Percentiles rank a stretch among this genome's conserved stretches.
These are phyloP conservation scores for Pleurotus djamor DNA, from an alignment of 768 basidiomycete species.

Conservation along the genomic window DNA sequence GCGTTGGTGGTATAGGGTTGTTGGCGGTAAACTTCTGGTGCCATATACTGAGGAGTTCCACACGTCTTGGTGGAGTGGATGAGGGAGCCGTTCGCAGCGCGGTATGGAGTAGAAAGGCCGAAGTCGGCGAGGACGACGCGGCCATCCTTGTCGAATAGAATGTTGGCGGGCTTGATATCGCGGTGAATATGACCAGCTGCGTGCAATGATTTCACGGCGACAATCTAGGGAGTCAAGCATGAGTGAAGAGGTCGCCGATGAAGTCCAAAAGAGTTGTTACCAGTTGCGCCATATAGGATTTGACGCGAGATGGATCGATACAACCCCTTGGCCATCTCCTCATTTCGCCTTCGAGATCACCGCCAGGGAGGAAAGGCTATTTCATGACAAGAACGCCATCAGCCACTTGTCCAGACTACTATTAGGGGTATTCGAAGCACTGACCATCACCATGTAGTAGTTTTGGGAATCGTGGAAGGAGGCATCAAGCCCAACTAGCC, in stretches of 20 bases:
- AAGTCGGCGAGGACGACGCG: conserved; percentile 8
- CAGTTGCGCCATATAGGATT: conserved; percentile 1
- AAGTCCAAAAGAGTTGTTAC: not conserved
- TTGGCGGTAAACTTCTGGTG: conserved; percentile 25
- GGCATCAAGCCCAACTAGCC: conserved; percentile 5
- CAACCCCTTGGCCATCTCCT: not conserved
- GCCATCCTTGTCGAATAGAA: not conserved
- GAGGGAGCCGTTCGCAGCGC: not conserved
- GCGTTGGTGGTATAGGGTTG: conserved; percentile 26
- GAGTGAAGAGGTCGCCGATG: not conserved
- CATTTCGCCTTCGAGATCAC: conserved; percentile 7
- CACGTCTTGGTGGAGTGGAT: conserved; percentile 23
- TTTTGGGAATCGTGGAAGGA: conserved; percentile 7
- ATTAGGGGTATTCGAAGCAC: not conserved
- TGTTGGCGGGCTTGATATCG: conserved; percentile 9
- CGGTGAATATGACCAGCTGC: conserved; percentile 6
- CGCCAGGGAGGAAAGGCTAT: conserved; percentile 3
- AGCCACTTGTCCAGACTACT: not conserved
- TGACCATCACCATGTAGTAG: conserved; percentile 10
- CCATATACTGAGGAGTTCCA: conserved; percentile 28
- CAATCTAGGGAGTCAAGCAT: not conserved
- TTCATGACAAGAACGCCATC: not conserved
- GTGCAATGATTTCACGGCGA: conserved; percentile 4
- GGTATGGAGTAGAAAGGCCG: conserved; percentile 4
- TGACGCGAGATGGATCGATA: not conserved